Evolutionary conservation across 352 stramenopile species (phyloP).

Genomic region (Phytophthora ohioensis): DNA sequence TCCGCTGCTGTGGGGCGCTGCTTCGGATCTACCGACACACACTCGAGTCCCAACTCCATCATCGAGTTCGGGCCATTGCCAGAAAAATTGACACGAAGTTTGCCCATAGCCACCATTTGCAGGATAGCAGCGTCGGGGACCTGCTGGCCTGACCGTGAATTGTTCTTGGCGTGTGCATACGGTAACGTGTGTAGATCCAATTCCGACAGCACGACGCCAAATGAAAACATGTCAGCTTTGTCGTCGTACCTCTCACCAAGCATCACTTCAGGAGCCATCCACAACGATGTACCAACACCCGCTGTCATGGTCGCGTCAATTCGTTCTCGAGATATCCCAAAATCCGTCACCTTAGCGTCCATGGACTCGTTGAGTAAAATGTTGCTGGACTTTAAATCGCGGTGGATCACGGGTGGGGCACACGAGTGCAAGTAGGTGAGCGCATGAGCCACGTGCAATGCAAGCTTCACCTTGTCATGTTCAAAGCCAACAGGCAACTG

Average conservation of each 20-base stretch:
- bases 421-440: constrained; percentile 50
- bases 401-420: constrained; percentile 22
- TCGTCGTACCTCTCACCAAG: constrained; percentile 39
- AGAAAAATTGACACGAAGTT: constrained; percentile 46
- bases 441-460: constrained; percentile 33
- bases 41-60: constrained; percentile 36
- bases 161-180: constrained; percentile 27
- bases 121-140: constrained; percentile 43
- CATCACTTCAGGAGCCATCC: constrained; percentile 30
- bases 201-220: constrained; percentile 48
- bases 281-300: constrained; percentile 28
- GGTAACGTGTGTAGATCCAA: constrained; percentile 34
- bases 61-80: constrained; percentile 14
- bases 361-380: constrained; percentile 32
- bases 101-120: constrained; percentile 48
- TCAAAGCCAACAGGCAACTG: constrained; percentile 26
- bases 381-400: constrained; percentile 30
- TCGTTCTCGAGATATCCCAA: constrained; percentile 34
- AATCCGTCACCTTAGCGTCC: constrained; percentile 39
- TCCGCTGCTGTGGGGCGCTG: constrained; percentile 43
- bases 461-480: constrained; percentile 35
- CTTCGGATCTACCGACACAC: constrained; percentile 41
- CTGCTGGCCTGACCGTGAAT: neutral
- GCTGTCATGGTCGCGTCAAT: constrained; percentile 39
- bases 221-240: constrained; percentile 51